Evolutionary conservation across 2,329 filamentous ascomycete genomes (phyloP), one percentile per base, ranked within the genome.

Genomic region (Hymenoscyphus albidus): DNA sequence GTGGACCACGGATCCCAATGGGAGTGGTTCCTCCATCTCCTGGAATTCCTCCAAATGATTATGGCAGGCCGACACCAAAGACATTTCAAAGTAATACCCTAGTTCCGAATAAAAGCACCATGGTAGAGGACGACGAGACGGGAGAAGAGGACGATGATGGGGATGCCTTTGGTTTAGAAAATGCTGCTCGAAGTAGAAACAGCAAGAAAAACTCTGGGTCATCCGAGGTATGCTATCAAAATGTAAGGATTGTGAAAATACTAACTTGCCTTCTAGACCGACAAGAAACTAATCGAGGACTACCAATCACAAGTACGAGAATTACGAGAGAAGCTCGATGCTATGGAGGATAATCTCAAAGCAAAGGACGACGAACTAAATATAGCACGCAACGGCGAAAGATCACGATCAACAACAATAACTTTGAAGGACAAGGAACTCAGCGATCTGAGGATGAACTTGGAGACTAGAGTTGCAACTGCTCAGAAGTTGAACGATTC

Each of bases 51-150:
- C 83, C 83, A 58, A 86, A 87, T 71, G 87, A 90, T 61, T 90
- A 87, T 69, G 88, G 89, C 54, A 84, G 91, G 57, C 93, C 93
- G 4, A 85, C 91, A 70, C 90, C 91, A 16, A 97, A 96, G 75
- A 93, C 93, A 44, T 93, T 96, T 70, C 93, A 97, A 75, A 94
- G 90, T 75, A 98, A 96, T 75, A 98, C 93, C 0, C 96, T 98
- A 72, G 90, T 98, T 39, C 95, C 95, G 0, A 98, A 97, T 75
- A 99, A 98, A 79, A 96, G 94, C 73, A 97, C 91, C 0, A 93
- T 98, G 88, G 87, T 98, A 1, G 95, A 99, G 76, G 95, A 98
- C 75, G 93, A 96, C 69, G 93, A 96, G 64, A 80, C 79, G 63
- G 83, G 81, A 22, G 79, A 78, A 22, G 83, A 85, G 16, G 85